A percentile compares a stretch with the other conserved stretches of the same genome.
Evolutionary conservation across 208 protist species (phyloP).

Genomic region (Borovskyia barvae): DNA sequence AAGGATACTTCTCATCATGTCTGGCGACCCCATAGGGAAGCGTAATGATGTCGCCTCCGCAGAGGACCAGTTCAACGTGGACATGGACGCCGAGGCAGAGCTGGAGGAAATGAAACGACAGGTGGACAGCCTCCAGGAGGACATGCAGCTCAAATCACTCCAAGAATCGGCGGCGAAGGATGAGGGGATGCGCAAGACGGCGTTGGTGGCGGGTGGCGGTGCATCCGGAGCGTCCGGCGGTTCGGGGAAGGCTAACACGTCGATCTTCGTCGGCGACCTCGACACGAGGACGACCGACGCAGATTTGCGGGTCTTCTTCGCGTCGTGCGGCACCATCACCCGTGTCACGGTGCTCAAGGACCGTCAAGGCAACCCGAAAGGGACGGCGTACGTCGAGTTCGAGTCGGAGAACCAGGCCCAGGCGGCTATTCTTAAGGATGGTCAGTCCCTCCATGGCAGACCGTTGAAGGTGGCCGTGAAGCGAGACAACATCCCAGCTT

Average conservation of each 20-base stretch:
- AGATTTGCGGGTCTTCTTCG: constrained; percentile 92
- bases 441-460: constrained; percentile 81
- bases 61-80: constrained; percentile 42
- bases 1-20: constrained; percentile 16
- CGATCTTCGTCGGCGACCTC: constrained; percentile 92
- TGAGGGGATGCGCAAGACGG: constrained; percentile 79
- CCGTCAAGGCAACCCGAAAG: constrained; percentile 89
- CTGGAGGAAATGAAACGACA: constrained; percentile 77
- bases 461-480: constrained; percentile 83
- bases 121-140: constrained; percentile 84
- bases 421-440: constrained; percentile 82
- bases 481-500: constrained; percentile 84
- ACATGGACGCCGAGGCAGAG: constrained; percentile 65
- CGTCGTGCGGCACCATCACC: constrained; percentile 81
- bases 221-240: constrained; percentile 2
- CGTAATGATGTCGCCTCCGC: constrained; percentile 15
- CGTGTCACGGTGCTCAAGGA: constrained; percentile 92
- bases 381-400: constrained; percentile 93
- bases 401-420: constrained; percentile 79
- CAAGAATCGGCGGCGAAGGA: constrained; percentile 80
- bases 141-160: constrained; percentile 76
- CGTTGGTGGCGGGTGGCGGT: constrained; percentile 13
- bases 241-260: constrained; percentile 60
- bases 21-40: constrained; percentile 17
- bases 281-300: constrained; percentile 86